Base-by-base conservation (phyloP, 2,329 filamentous ascomycete genomes). In the Gremmenia infestans region DNA sequence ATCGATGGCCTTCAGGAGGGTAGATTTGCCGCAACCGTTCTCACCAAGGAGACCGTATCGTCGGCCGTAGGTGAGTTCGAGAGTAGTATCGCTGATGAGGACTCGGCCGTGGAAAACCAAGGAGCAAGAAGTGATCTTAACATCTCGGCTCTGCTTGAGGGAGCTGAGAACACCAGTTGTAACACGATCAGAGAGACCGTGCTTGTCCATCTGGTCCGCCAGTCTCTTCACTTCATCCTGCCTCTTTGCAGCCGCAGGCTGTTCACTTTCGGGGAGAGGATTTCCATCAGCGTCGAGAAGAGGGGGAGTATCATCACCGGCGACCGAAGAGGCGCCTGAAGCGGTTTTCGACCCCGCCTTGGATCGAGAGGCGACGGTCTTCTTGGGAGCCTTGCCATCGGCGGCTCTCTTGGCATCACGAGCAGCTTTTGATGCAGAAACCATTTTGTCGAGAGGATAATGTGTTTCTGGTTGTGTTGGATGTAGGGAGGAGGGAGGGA, bases 1-100 rank as follows among this genome's bases (percentile, higher is more conserved):
- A 67, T 88, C 87, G 72, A 99, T 96, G 65, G 94, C 85, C 80
- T 97, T 97, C 72, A 99, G 83, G 36, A 99, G 77, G n/a, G 94
- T 99, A 63, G 89, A 95, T 82, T 99, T 99, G 74, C 94, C 94
- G 76, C 94, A 99, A 64, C 94, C 94, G 87, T 99, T 99, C 83
- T 99, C 94, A 70, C 94, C 94, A 63, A 99, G 79, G 56, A 99
- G 81, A 73, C 94, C 94, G 73, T 99, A 99, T 69, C 94, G 86
- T 69, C 92, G 89, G 64, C 89, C 91, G 72, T 91, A 94, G 72
- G 89, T 93, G 70, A 99, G 82, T 76, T 99, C 95, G 73, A 99
- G 81, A 50, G 87, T 95, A 62, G 89, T 89, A 76, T 99, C 94
- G 72, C 87, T 93, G 76, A 99, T 89, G 59, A 99, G 86, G 65